Conservation (phyloP, 225 moss, liverwort and hornwort species). For the Climacium dendroides region DNA sequence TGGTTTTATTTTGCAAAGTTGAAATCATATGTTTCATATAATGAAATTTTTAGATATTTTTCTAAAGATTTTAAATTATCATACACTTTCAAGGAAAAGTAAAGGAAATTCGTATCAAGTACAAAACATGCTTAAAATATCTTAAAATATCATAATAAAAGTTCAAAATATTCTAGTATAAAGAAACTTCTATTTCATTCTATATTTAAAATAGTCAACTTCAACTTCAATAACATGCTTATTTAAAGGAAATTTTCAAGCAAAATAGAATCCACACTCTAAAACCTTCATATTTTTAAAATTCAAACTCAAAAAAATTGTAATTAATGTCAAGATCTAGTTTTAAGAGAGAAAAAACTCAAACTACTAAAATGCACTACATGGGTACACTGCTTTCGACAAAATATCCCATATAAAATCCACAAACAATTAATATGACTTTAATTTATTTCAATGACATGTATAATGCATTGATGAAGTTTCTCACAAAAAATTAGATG, state of each 20-base stretch:
- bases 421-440: background rate
- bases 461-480: background rate
- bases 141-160: background rate
- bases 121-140: background rate
- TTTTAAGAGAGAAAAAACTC: background rate
- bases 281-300: background rate
- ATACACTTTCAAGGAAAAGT: background rate
- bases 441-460: background rate
- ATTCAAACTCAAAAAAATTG: background rate
- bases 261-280: rapidly evolving
- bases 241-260: background rate
- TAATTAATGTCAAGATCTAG: background rate
- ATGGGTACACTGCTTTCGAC: background rate
- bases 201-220: background rate
- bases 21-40: background rate
- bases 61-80: background rate
- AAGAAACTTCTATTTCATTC: background rate
- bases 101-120: background rate
- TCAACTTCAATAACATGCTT: background rate
- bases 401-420: background rate
- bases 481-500: background rate
- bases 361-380: background rate
- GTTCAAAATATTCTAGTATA: background rate
- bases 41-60: background rate
- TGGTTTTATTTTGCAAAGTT: too few species aligned